Percentiles rank a stretch among this genome's conserved stretches.
These are phyloP conservation scores for Diaporthe nobilis DNA, from an alignment of 2,329 filamentous ascomycete genomes.

Conservation along the genomic window DNA sequence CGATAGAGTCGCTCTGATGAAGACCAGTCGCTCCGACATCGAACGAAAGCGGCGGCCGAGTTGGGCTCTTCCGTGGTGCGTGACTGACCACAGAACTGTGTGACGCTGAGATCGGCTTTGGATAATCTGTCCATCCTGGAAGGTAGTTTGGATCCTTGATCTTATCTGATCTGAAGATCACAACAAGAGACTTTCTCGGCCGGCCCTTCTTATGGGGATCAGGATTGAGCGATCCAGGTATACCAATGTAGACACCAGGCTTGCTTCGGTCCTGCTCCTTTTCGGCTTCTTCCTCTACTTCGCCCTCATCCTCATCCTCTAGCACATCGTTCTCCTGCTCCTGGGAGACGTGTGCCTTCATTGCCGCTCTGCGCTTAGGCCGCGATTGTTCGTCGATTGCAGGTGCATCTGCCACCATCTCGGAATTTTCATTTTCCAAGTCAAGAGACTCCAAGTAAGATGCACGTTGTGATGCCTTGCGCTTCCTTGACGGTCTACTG, in stretches of 20 bases:
- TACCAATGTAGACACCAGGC: conserved; percentile 46
- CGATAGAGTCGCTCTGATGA: background rate
- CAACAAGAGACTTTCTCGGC: conserved; percentile 50
- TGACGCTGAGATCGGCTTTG: conserved; percentile 15
- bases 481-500: conserved; percentile 27
- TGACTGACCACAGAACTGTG: background rate
- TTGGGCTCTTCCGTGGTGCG: conserved; percentile 3
- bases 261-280: conserved; percentile 31
- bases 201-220: conserved; percentile 48
- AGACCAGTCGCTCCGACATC: background rate
- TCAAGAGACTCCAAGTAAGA: conserved; percentile 29
- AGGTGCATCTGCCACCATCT: background rate
- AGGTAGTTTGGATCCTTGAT: conserved; percentile 45
- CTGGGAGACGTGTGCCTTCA: conserved; percentile 5
- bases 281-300: conserved; percentile 24
- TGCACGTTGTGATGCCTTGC: conserved; percentile 36
- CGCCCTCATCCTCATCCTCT: conserved; percentile 1
- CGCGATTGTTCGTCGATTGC: conserved; percentile 13
- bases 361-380: conserved; percentile 23
- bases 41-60: background rate
- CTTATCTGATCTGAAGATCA: conserved; percentile 49
- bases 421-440: background rate
- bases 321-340: background rate
- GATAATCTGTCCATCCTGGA: conserved; percentile 36
- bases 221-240: conserved; percentile 48